Evolutionary conservation across 2,329 filamentous ascomycete genomes (phyloP), one percentile per base, ranked within the genome.

Genomic region (Aspergillus sclerotialis): DNA sequence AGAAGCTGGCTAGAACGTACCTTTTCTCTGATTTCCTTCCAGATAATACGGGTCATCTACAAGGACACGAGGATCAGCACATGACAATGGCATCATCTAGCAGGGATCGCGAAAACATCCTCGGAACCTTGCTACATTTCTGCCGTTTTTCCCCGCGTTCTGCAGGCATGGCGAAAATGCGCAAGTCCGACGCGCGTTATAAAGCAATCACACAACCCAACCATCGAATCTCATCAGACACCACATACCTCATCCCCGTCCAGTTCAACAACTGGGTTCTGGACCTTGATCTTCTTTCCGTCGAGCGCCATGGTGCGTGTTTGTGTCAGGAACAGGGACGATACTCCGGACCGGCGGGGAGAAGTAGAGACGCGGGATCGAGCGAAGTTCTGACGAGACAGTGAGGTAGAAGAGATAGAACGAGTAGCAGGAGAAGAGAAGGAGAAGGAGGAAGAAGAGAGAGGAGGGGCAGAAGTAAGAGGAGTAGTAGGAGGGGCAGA

Each of bases 1-100:
- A 40, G 43, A 30, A 35, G 35, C 37, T 25, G 30, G 35, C 12
- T n/a, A n/a, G n/a, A 36, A 48, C 60, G 46, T 60, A 76, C 72
- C 60, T 93, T 94, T 71, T 96, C 85, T 78, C 95, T 95, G 78
- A 98, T 98, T 66, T 85, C 81, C 73, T 95, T 75, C 92, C 92
- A 98, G 73, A 98, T 98, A 64, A 98, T 89, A 56, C 92, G 78
- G 54, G 92, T 98, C 92, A 96, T 96, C 81, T 88, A 58, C 29
- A 43, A 32, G 8, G 31, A 30, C n/a, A n/a, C n/a, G n/a, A 28
- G 39, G 24, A 38, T 56, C 43, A 54, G 47, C 39, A 39, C 40
- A 35, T 46, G 45, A 21, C 25, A 15, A 32, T 5, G 10, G 31
- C 13, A 18, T n/a, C 15, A 37, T 33, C 32, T 26, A 11, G 10